phyloP scores from a whole-genome alignment of 805 yeast species.

The Metschnikowia vanudenii region DNA sequence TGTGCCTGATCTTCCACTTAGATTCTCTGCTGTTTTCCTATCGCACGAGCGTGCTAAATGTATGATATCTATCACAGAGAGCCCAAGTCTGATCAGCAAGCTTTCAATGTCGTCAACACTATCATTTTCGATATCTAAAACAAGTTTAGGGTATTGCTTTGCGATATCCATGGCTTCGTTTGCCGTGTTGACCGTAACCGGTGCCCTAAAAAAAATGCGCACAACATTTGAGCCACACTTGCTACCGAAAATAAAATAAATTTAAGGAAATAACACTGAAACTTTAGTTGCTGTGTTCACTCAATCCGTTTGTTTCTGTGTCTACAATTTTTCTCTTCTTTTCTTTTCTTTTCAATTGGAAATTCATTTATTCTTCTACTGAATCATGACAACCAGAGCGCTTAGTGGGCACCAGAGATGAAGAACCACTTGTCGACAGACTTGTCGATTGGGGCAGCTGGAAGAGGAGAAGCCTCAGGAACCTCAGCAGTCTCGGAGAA shows the following conservation, averaged over 20 bases:
- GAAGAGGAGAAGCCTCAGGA: constrained; percentile 68
- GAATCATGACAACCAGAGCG: not conserved
- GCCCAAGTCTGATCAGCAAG: constrained; percentile 7
- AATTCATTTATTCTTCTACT: not conserved
- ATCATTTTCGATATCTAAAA: not conserved
- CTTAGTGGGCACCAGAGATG: constrained; percentile 74
- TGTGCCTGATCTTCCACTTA: constrained; percentile 7
- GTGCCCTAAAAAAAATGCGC: constrained; percentile 1
- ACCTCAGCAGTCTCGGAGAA: constrained; percentile 48
- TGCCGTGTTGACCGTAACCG: not conserved
- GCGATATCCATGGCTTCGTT: constrained; percentile 5
- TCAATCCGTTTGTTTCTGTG: no score
- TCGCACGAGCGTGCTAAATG: not conserved
- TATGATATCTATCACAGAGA: constrained; percentile 8
- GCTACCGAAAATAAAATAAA: not conserved
- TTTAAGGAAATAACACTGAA: no score
- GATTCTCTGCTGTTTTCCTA: constrained; percentile 1
- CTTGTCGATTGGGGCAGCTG: constrained; percentile 94
- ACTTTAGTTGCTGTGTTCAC: no score
- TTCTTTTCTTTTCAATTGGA: not conserved
- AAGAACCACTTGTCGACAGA: constrained; percentile 98
- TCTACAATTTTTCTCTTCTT: not conserved
- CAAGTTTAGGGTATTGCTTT: constrained; percentile 7
- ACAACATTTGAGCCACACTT: not conserved
- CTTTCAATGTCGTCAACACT: constrained; percentile 4